Conservation (phyloP, 2,329 filamentous ascomycete genomes). For the Stagonosporopsis rhizophila region DNA sequence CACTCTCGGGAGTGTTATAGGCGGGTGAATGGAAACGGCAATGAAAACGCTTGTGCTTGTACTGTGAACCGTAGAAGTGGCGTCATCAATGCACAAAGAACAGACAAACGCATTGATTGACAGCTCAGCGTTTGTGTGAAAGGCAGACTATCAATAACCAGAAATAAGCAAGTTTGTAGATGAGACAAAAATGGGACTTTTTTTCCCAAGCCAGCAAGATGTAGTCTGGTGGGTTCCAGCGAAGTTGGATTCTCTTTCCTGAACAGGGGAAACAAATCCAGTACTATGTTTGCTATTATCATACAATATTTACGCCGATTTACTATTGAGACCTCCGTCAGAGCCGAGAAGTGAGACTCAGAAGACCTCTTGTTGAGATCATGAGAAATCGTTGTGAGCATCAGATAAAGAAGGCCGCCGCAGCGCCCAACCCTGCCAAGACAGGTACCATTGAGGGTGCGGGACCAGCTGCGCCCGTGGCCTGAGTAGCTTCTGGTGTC, state of each 20-base stretch:
- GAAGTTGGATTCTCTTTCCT: neutral
- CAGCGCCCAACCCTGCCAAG: slow-evolving; percentile 40
- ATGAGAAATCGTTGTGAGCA: neutral
- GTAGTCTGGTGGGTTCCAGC: no score
- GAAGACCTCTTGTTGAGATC: neutral
- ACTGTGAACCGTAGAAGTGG: neutral
- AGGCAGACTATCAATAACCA: neutral
- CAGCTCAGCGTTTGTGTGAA: neutral
- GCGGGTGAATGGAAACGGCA: neutral
- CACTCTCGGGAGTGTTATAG: neutral
- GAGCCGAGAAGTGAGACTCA: neutral
- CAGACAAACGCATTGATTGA: slow-evolving; percentile 7
- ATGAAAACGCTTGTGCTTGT: neutral
- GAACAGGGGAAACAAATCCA: neutral
- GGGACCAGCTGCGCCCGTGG: slow-evolving; percentile 28
- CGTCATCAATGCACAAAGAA: neutral
- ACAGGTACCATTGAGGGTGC: slow-evolving; percentile 32
- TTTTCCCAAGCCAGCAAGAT: no score
- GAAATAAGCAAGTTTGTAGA: neutral
- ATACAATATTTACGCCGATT: neutral
- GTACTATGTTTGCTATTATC: neutral
- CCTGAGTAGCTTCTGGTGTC: slow-evolving; percentile 11
- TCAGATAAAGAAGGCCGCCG: slow-evolving; percentile 35
- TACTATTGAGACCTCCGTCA: neutral
- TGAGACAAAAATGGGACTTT: neutral